Conservation (phyloP, 139 green algal genomes). For the Chlamydomonas asymmetrica region DNA sequence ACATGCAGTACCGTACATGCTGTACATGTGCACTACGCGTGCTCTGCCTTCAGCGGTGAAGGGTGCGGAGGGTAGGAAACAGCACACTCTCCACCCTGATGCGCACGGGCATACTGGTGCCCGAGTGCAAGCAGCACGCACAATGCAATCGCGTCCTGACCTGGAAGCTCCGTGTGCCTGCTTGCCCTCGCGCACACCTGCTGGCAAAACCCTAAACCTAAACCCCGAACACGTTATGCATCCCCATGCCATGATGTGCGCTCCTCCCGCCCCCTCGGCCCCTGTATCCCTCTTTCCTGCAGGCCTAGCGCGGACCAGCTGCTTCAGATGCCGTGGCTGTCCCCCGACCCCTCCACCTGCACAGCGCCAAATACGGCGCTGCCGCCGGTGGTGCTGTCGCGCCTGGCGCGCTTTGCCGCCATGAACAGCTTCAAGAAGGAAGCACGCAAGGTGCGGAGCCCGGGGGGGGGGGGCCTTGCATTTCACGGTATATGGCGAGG, state of each 20-base stretch:
- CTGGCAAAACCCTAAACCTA: background rate
- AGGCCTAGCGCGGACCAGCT: slow-evolving; percentile 65
- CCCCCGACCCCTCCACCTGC: slow-evolving; percentile 11
- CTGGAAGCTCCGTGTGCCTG: background rate
- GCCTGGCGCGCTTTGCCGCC: slow-evolving; percentile 82
- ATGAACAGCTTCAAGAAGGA: slow-evolving; percentile 95
- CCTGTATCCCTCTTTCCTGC: background rate
- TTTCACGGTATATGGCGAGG: no score
- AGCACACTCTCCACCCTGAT: no score
- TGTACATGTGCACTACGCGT: background rate
- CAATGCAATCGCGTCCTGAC: background rate
- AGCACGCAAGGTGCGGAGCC: slow-evolving; percentile 67
- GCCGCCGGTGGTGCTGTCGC: slow-evolving; percentile 64
- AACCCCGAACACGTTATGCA: background rate
- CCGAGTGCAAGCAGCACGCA: background rate
- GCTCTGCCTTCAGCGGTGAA: no score
- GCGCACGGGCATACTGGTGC: background rate
- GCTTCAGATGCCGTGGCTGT: slow-evolving; percentile 39
- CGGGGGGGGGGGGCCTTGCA: background rate
- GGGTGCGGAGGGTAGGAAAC: background rate
- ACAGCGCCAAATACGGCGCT: slow-evolving; percentile 8
- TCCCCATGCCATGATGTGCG: background rate
- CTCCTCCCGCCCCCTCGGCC: background rate
- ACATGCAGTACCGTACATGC: background rate
- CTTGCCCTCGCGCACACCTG: background rate